Percentiles rank a stretch among this genome's conserved stretches.
Conservation (phyloP, 805 yeast genomes). For the Kuraishia borneana region DNA sequence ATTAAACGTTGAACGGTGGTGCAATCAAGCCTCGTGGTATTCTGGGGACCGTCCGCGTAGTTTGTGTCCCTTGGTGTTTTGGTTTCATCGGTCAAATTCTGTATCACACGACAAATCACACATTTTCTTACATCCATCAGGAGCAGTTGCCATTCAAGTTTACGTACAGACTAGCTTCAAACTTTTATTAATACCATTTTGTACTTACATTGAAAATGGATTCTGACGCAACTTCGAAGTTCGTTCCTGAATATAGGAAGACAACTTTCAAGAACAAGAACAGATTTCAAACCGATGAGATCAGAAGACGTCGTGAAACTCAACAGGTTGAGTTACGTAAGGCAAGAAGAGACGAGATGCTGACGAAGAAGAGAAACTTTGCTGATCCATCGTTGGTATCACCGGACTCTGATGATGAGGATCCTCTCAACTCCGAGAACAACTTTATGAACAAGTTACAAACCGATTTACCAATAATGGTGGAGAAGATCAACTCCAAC, state of each 20-base stretch:
- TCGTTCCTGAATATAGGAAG: slow-evolving; percentile 95
- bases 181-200: slow-evolving; percentile 2
- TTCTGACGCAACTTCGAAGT: slow-evolving; percentile 65
- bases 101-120: neutral
- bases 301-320: slow-evolving; percentile 95
- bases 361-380: slow-evolving; percentile 88
- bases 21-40: too few relatives aligned
- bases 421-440: slow-evolving; percentile 35
- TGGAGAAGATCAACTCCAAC: slow-evolving; percentile 64
- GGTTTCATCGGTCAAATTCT: slow-evolving; percentile 3
- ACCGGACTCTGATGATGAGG: slow-evolving; percentile 37
- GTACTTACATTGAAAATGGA: slow-evolving; percentile 37
- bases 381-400: slow-evolving; percentile 27
- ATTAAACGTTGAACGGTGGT: too few relatives aligned
- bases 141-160: slow-evolving; percentile 5
- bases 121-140: neutral
- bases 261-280: slow-evolving; percentile 93
- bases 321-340: slow-evolving; percentile 95
- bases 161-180: neutral
- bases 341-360: slow-evolving; percentile 90
- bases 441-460: slow-evolving; percentile 36
- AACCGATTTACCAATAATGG: slow-evolving; percentile 74
- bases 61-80: too few relatives aligned
- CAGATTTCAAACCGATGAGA: slow-evolving; percentile 88
- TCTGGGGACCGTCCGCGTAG: too few relatives aligned